Base-by-base conservation (phyloP, 208 protist species). In the Trypanosoma melophagium region DNA sequence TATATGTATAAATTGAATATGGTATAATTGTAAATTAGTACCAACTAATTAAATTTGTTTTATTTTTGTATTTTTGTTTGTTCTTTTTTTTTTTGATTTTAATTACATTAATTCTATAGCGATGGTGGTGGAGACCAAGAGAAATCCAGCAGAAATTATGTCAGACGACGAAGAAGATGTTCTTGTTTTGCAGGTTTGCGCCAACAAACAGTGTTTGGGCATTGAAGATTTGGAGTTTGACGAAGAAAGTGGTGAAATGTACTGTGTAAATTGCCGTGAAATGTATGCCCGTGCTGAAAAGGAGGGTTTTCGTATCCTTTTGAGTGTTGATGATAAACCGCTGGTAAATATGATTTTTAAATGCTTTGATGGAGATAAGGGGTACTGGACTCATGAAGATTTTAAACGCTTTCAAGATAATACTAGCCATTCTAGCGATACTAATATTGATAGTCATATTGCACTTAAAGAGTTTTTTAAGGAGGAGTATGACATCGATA, bases 151-250 rank as follows among this genome's bases (percentile, higher is more conserved):
- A 28, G 13, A 64, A 56, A 58, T 17, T 45, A 77, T 77, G 71
- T 78, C 73, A 9, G 66, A 90, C 41, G 85, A 92, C 28, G 89
- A 95, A 28, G 86, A 91, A 21, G 89, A 94, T 56, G 74, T 95
- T 19, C 74, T 95, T 3, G 86, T 95, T 4, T 63, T 95, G 31
- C 86, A 84, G 50, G 84, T 91, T 22, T 95, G 89, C 56, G 79
- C 81, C 13, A 88, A 83, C 53, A 66, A 77, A 25, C 73, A 82
- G 41, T 95, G 89, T 65, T 75, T 83, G 24, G 79, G 81, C 53
- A 92, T 92, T 31, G 89, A 92, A 17, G 73, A 91, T 59, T 71
- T 95, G 3, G 58, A 90, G 54, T 92, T 89, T 40, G 86, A 95
- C 55, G 80, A 77, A 57, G 82, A 92, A 47, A 90, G 75, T 5